Conservation (phyloP, 352 stramenopile genomes). For the Halophytophthora polymorphica region DNA sequence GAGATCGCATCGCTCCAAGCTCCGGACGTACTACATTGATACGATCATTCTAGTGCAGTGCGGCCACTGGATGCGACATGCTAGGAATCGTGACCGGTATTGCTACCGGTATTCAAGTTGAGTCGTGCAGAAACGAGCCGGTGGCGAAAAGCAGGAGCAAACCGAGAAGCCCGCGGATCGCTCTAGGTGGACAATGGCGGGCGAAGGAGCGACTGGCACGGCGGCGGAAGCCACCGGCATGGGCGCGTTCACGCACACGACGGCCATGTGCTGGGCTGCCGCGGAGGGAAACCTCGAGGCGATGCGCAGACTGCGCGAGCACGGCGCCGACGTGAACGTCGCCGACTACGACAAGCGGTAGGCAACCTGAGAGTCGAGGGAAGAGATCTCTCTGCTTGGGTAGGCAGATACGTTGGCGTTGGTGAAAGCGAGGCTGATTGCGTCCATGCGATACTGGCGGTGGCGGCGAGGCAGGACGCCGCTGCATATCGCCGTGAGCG, state of each 20-base stretch:
- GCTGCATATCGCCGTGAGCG: slow-evolving; percentile 73
- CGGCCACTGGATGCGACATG: no score
- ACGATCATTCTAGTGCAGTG: no score
- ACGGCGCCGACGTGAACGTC: slow-evolving; percentile 67
- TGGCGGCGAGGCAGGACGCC: slow-evolving; percentile 41
- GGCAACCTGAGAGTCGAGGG: not conserved
- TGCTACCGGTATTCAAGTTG: no score
- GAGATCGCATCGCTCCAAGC: no score
- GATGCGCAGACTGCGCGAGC: slow-evolving; percentile 52
- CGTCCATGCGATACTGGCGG: not conserved
- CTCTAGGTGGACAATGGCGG: no score
- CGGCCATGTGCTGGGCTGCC: slow-evolving; percentile 77
- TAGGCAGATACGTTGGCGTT: not conserved
- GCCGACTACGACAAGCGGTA: slow-evolving; percentile 81
- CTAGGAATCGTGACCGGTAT: no score
- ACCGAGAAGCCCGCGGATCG: no score
- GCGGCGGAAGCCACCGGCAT: not conserved
- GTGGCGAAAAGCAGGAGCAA: no score
- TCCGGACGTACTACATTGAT: no score
- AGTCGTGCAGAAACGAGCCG: no score
- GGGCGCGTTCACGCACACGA: slow-evolving; percentile 41
- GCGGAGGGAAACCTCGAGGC: slow-evolving; percentile 57
- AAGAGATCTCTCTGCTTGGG: not conserved
- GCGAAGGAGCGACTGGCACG: no score
- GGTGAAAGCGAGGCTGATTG: not conserved